Evolutionary conservation across 441 rosid species (phyloP).

Genomic region (Dalechampia spathulata): DNA sequence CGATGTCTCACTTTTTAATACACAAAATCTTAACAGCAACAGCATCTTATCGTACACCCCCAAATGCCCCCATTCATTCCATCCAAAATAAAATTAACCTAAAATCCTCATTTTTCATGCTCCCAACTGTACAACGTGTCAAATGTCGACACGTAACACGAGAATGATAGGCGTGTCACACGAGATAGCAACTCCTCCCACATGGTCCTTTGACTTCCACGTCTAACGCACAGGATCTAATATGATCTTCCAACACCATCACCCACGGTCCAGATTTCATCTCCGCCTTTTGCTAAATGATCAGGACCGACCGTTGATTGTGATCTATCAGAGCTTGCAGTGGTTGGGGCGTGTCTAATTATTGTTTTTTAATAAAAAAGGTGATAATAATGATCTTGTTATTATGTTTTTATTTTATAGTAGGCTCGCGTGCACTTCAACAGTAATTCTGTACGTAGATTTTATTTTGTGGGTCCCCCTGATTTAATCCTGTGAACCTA

Average conservation of each 20-base stretch:
- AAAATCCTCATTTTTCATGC: background rate
- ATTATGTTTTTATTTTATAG: background rate
- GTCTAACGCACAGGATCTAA: no score
- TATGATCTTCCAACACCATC: constrained; percentile 8
- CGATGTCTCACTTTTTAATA: constrained; percentile 2
- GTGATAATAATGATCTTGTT: no score
- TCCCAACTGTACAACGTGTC: background rate
- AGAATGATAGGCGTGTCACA: constrained; percentile 8
- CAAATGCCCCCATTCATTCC: background rate
- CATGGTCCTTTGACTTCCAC: constrained; percentile 17
- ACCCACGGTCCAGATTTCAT: constrained; percentile 2
- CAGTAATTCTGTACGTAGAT: constrained; percentile 15
- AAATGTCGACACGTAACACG: background rate
- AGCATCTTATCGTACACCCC: background rate
- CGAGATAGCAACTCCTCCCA: constrained; percentile 3
- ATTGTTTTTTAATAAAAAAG: no score
- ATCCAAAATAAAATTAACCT: background rate
- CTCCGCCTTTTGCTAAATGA: background rate
- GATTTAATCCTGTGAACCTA: constrained; percentile 6
- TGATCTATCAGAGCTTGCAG: no score
- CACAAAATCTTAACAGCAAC: background rate
- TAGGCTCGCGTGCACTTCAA: constrained; percentile 34
- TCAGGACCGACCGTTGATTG: no score
- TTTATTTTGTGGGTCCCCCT: constrained; percentile 22
- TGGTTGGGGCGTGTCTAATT: no score